Evolutionary conservation across 306 rosid species (phyloP).

Genomic region (Geum urbanum): DNA sequence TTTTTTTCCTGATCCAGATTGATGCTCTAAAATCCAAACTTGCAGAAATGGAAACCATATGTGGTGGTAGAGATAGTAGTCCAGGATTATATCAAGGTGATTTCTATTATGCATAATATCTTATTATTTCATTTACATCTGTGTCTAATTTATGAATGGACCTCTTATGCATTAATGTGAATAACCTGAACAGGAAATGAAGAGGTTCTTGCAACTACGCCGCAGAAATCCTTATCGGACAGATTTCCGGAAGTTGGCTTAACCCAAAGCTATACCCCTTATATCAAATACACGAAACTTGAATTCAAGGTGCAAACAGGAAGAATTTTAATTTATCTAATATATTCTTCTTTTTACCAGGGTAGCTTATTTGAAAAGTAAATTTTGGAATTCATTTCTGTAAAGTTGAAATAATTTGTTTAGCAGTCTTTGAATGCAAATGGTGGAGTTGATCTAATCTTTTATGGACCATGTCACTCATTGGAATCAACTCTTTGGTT

Average conservation of each 20-base stretch:
- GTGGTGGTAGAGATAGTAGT: slow-evolving; percentile 26
- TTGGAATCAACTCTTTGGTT: slow-evolving; percentile 24
- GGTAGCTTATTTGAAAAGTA: neutral
- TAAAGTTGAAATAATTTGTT: neutral
- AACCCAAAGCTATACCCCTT: slow-evolving; percentile 58
- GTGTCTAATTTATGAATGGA: slow-evolving; percentile 9
- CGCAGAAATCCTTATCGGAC: slow-evolving; percentile 37
- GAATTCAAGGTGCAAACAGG: slow-evolving; percentile 62
- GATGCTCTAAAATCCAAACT: slow-evolving; percentile 57
- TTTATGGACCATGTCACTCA: slow-evolving; percentile 10
- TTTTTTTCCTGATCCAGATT: slow-evolving; percentile 47
- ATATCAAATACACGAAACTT: slow-evolving; percentile 76
- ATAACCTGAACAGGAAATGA: slow-evolving; percentile 35
- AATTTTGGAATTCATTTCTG: neutral
- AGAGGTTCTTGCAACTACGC: slow-evolving; percentile 29
- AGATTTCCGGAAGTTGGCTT: slow-evolving; percentile 47
- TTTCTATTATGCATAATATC: slow-evolving; percentile 19
- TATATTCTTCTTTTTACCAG: neutral
- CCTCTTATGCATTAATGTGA: slow-evolving; percentile 5
- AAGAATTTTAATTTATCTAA: neutral
- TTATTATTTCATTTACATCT: neutral
- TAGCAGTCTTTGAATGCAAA: slow-evolving; percentile 14
- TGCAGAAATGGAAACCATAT: slow-evolving; percentile 47
- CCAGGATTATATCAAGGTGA: slow-evolving; percentile 52
- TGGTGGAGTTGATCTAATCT: neutral